These are phyloP conservation scores for Penicillium hesseltinei DNA, from an alignment of 2,329 filamentous ascomycete genomes.

Conservation along the genomic window DNA sequence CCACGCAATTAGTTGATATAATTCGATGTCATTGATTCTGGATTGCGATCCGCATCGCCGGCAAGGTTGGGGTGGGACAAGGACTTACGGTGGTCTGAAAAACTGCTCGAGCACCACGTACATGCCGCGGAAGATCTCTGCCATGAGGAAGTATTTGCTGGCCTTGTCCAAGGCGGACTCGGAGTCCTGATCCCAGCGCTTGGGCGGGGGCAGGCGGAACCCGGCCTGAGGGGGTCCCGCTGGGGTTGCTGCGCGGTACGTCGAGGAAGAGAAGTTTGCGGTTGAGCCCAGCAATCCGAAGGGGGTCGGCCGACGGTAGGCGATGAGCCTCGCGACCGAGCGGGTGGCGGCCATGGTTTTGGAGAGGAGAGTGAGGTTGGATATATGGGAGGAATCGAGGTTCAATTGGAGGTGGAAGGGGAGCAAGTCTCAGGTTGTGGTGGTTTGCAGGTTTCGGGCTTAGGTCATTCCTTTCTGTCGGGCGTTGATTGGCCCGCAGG, in stretches of 20 bases:
- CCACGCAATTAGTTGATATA: slow-evolving; percentile 6
- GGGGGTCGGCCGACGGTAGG: slow-evolving; percentile 39
- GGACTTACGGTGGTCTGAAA: slow-evolving; percentile 91
- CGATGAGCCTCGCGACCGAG: slow-evolving; percentile 45
- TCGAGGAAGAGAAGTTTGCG: slow-evolving; percentile 63
- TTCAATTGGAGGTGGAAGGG: slow-evolving; percentile 24
- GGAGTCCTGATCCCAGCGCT: slow-evolving; percentile 75
- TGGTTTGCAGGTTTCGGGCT: slow-evolving; percentile 35
- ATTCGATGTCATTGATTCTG: slow-evolving; percentile 1
- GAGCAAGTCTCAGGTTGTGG: slow-evolving; percentile 25
- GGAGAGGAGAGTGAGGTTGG: slow-evolving; percentile 16
- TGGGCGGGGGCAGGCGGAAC: slow-evolving; percentile 72
- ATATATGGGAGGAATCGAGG: slow-evolving; percentile 21
- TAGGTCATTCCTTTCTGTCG: slow-evolving; percentile 43
- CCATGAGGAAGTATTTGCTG: slow-evolving; percentile 91
- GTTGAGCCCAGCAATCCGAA: slow-evolving; percentile 46
- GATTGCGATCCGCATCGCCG: slow-evolving; percentile 9
- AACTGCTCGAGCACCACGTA: slow-evolving; percentile 97
- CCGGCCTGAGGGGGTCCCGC: slow-evolving; percentile 73
- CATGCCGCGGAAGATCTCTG: slow-evolving; percentile 97
- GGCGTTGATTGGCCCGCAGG: slow-evolving; percentile 40
- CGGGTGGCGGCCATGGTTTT: slow-evolving; percentile 45
- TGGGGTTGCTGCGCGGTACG: slow-evolving; percentile 63
- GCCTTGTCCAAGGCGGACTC: slow-evolving; percentile 78
- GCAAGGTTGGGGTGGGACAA: slow-evolving; percentile 10